Evolutionary conservation across 2,329 filamentous ascomycete species (phyloP), one percentile per base, ranked within the genome.

Genomic region (Sporothrix euskadiensis): DNA sequence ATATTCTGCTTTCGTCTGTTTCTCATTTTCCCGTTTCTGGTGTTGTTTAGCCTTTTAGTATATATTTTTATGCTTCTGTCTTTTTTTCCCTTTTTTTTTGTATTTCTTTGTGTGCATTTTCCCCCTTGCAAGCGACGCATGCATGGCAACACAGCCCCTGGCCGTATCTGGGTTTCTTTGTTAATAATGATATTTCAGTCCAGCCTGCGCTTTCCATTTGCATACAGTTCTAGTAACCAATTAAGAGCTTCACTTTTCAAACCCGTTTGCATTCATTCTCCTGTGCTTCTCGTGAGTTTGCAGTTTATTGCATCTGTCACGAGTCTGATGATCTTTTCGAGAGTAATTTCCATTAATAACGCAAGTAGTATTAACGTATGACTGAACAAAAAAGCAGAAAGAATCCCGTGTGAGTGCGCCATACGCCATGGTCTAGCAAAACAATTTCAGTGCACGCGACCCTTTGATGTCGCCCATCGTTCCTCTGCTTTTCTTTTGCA

Each of bases 391-490:
- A 30, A 49, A 16, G 22, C 7, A 4, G 12, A 69, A 39, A 39
- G 14, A 12, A 22, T 52, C 19, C 66, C 66, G 30, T 35, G 35
- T 35, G 35, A 16, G 35, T 68, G 66, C 66, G 30, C 66, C 66
- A 16, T 54, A 68, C 65, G 65, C 65, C 65, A 35, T 68, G 47
- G 44, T 68, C 26, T 68, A 68, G 44, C 41, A 49, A 68, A 52
- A 49, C 44, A 49, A 30, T 12, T 12, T 49, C 44, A 14, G 26
- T 52, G 44, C 26, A 35, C 26, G 26, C 47, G 44, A 49, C 26
- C 26, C 47, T 52, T 30, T 10, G 9, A 16, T 44, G 61, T 52
- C 30, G 44, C 26, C 65, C 7, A n/a, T 52, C 41, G 22, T 19
- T 44, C n/a, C 41, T 44, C n/a, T 35, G 14, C 56, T 14, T n/a